Base-by-base conservation (phyloP, 768 basidiomycete genomes). In the Mycena crocata region DNA sequence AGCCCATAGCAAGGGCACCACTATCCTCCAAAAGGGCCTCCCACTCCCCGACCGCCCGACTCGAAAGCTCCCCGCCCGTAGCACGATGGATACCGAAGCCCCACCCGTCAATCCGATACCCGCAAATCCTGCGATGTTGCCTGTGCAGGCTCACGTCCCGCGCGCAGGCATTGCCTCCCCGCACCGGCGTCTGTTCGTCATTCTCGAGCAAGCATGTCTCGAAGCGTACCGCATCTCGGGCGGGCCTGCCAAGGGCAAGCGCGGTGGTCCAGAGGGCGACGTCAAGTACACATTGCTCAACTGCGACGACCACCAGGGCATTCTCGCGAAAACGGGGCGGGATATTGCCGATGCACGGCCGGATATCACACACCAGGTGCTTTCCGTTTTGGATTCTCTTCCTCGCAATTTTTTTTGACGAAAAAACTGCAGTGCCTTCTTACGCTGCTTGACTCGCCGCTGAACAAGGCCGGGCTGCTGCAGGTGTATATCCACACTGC, bases 261-360 rank as follows among this genome's bases (percentile, higher is more conserved):
- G 76, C 77, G 88, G 84, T 52, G 86, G 88, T 67, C 87, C 85
- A 63, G 90, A 89, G 63, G 85, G 85, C 28, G 96, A 97, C 64
- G 95, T 94, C 64, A 98, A 98, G 80, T 99, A 98, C 79, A 96
- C 96, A 12, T 82, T 99, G 64, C 80, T 99, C 71, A 99, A 99
- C 80, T 99, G 98, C 78, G 98, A 99, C 77, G 98, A 99, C 72
- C 98, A 98, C 80, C 98, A 99, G 78, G 97, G 97, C 61, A 98
- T 99, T 71, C 84, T 99, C 67, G 97, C 98, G 7, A 99, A 98
- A 80, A 98, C 95, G 0, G 95, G 96, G 19, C 87, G 97, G 76
- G 98, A 99, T 80, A 99, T 99, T 67, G 98, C 98, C 21, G 96
- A 99, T 80, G 98, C 98, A n/a, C 84, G 98, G 69, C 98, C 98